Conservation (phyloP, 805 yeast genomes). For the Candida taoyuanica region DNA sequence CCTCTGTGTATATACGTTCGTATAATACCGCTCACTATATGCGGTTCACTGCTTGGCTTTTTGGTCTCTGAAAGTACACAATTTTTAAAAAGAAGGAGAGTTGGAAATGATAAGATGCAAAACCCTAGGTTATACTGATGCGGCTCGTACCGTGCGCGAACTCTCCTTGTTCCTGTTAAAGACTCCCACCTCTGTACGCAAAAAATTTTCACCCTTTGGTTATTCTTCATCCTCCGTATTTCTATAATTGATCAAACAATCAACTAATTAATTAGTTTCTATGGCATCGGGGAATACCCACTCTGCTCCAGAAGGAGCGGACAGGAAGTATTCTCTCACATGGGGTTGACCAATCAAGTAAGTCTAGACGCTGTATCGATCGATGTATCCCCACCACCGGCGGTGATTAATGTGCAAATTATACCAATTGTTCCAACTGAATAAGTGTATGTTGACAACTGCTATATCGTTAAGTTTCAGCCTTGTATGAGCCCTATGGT, state of each 20-base stretch:
- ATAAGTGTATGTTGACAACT: conserved; percentile 21
- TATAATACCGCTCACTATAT: too few species aligned
- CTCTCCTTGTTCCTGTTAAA: not conserved
- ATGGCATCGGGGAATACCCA: not conserved
- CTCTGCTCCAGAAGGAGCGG: not conserved
- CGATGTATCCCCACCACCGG: conserved; percentile 3
- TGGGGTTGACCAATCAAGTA: not conserved
- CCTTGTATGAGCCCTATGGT: conserved; percentile 20
- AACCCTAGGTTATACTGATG: too few species aligned
- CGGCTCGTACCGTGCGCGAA: not conserved
- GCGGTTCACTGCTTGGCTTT: too few species aligned
- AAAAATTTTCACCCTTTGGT: too few species aligned
- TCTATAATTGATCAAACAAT: not conserved
- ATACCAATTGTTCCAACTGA: conserved; percentile 24
- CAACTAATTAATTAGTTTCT: not conserved
- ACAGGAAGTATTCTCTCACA: not conserved
- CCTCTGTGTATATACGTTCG: too few species aligned
- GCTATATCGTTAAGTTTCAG: conserved; percentile 24
- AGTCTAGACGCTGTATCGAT: not conserved
- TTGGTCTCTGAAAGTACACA: too few species aligned
- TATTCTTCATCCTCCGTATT: not conserved
- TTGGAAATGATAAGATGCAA: too few species aligned
- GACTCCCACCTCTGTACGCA: too few species aligned
- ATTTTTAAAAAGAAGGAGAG: too few species aligned
- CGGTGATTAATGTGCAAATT: conserved; percentile 21